phyloP scores from a whole-genome alignment of 768 basidiomycete species.

The Collybia sordida region DNA sequence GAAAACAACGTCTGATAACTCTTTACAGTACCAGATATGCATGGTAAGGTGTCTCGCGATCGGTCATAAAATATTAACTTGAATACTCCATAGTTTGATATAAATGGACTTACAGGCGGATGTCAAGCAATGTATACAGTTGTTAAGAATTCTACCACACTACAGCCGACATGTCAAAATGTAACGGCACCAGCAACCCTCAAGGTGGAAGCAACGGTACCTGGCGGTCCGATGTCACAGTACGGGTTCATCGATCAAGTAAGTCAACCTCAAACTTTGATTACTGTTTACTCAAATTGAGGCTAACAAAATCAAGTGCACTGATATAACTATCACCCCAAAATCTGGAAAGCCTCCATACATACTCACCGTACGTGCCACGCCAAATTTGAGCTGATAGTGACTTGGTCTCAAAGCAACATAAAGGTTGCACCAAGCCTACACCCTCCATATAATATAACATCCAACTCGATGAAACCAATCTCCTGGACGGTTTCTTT shows the following conservation, averaged over 20 bases:
- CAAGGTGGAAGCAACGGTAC: slow-evolving; percentile 32
- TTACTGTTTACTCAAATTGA: neutral
- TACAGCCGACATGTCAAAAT: slow-evolving; percentile 38
- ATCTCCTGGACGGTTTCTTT: slow-evolving; percentile 42
- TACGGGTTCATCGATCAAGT: slow-evolving; percentile 49
- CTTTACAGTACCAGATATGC: slow-evolving; percentile 51
- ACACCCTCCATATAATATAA: slow-evolving; percentile 53
- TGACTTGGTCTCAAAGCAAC: neutral
- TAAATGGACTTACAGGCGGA: slow-evolving; percentile 48
- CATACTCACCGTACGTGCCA: slow-evolving; percentile 39
- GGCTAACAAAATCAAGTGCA: slow-evolving; percentile 34
- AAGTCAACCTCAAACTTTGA: no score
- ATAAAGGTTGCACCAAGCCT: slow-evolving; percentile 46
- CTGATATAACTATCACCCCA: slow-evolving; percentile 42
- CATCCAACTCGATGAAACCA: slow-evolving; percentile 31
- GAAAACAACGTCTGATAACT: neutral
- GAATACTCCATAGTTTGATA: slow-evolving; percentile 37
- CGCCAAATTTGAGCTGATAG: neutral
- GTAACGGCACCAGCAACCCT: slow-evolving; percentile 34
- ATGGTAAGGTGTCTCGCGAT: slow-evolving; percentile 35
- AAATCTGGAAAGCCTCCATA: slow-evolving; percentile 47
- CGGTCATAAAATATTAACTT: neutral
- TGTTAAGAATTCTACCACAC: slow-evolving; percentile 35
- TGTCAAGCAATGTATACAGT: slow-evolving; percentile 52
- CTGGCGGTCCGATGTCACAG: slow-evolving; percentile 39